These are phyloP conservation scores for Omphalotus guepiniiformis DNA, from an alignment of 768 basidiomycete genomes.

Conservation along the genomic window DNA sequence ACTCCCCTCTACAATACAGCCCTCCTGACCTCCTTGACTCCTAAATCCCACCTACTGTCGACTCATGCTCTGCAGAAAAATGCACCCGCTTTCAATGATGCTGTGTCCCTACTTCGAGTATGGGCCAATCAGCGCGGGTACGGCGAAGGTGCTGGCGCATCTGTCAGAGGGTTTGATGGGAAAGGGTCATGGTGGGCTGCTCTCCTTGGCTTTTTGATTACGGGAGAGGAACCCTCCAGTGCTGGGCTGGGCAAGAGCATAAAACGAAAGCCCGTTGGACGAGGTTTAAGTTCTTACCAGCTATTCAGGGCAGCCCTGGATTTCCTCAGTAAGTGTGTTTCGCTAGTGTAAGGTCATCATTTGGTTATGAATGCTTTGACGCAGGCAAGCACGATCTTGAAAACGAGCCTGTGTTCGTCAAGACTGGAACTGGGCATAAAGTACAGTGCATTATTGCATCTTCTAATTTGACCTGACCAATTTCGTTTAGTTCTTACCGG, in stretches of 20 bases:
- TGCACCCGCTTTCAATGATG: slow-evolving; percentile 65
- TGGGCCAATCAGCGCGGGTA: slow-evolving; percentile 92
- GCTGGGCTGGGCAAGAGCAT: slow-evolving; percentile 23
- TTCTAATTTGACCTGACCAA: slow-evolving; percentile 1
- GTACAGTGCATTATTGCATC: slow-evolving; percentile 27
- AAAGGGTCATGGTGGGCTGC: slow-evolving; percentile 67
- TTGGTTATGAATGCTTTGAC: slow-evolving; percentile 24
- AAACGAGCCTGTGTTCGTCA: slow-evolving; percentile 55
- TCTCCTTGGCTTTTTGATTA: slow-evolving; percentile 54
- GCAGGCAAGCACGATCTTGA: slow-evolving; percentile 72
- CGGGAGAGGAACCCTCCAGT: slow-evolving; percentile 56
- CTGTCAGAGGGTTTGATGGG: slow-evolving; percentile 67
- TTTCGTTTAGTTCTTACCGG: slow-evolving; percentile 47
- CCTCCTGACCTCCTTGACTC: slow-evolving; percentile 49
- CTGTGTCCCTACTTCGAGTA: slow-evolving; percentile 72
- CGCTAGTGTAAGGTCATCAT: neutral
- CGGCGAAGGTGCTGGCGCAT: slow-evolving; percentile 44
- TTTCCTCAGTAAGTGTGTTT: slow-evolving; percentile 60
- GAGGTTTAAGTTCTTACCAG: slow-evolving; percentile 86
- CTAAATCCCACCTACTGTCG: slow-evolving; percentile 49
- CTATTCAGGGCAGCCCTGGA: slow-evolving; percentile 82
- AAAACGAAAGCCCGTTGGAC: slow-evolving; percentile 58
- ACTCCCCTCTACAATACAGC: slow-evolving; percentile 82
- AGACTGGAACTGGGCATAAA: slow-evolving; percentile 46
- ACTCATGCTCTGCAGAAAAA: slow-evolving; percentile 51